These are phyloP conservation scores for Fusarium verrucosum DNA, from an alignment of 2,329 filamentous ascomycete species.

Conservation along the genomic window DNA sequence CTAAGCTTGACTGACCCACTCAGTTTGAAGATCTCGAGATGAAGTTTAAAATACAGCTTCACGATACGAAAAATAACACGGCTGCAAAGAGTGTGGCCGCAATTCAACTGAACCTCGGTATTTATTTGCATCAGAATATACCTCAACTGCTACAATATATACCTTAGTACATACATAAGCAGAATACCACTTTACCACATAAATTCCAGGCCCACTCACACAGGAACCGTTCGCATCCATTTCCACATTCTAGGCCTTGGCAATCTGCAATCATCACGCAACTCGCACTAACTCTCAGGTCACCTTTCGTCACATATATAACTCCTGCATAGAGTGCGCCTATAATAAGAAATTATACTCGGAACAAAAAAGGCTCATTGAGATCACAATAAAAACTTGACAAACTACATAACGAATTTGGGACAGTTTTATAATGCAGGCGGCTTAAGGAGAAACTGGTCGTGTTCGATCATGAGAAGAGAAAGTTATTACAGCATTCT, in stretches of 20 bases:
- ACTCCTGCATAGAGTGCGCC: too few relatives aligned
- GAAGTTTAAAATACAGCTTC: constrained; percentile 1
- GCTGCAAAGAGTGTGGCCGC: background rate
- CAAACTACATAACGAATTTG: background rate
- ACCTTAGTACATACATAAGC: background rate
- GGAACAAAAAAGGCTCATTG: background rate
- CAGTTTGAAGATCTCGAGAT: constrained; percentile 17
- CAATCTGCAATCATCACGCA: background rate
- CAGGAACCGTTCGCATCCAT: background rate
- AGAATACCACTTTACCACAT: background rate
- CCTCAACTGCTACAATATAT: background rate
- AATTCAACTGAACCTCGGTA: background rate
- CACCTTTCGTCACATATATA: background rate
- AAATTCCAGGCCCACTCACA: background rate
- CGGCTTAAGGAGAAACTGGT: too few relatives aligned
- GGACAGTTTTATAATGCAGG: too few relatives aligned
- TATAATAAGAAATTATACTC: background rate
- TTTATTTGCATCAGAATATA: accelerated
- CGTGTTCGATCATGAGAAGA: too few relatives aligned
- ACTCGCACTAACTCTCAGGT: background rate
- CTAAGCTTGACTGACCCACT: constrained; percentile 19
- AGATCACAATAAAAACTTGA: background rate
- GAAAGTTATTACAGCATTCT: too few relatives aligned
- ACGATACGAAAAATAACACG: constrained; percentile 4
- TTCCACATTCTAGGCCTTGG: background rate